A percentile compares a stretch with the other conserved stretches of the same genome.
Evolutionary conservation across 495 filamentous ascomycete genomes (phyloP).

Genomic region (Tuber melanosporum): DNA sequence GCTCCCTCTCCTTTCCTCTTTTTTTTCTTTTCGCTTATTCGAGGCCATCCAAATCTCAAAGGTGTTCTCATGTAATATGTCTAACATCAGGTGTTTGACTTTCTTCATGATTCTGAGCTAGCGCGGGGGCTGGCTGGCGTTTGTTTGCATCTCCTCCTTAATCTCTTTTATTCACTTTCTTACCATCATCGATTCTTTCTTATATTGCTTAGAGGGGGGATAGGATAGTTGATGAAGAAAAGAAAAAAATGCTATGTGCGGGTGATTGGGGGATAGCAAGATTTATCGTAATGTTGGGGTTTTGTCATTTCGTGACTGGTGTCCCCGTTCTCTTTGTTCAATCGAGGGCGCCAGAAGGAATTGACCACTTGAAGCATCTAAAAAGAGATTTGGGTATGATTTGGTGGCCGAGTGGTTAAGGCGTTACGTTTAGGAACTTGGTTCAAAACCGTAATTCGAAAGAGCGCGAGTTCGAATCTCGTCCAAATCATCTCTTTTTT

Average conservation of each 20-base stretch:
- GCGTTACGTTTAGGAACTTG: conserved; percentile 29
- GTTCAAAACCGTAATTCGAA: conserved; percentile 32
- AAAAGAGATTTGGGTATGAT: neutral
- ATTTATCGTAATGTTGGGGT: neutral
- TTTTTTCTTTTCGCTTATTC: neutral
- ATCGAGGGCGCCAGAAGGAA: neutral
- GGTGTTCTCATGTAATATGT: neutral
- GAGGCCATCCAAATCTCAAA: neutral
- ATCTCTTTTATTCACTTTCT: neutral
- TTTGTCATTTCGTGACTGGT: neutral
- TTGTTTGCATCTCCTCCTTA: neutral
- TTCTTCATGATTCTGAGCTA: neutral
- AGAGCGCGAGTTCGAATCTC: conserved; percentile 34
- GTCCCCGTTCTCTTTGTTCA: neutral
- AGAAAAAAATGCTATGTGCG: neutral
- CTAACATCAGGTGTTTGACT: neutral
- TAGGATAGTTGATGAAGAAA: neutral
- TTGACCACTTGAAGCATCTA: neutral
- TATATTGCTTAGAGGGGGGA: neutral
- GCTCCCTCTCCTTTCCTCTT: too few species aligned
- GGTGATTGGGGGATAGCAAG: neutral
- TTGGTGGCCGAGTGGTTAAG: conserved; percentile 28
- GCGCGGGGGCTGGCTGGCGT: neutral
- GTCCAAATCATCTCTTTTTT: conserved; percentile 24
- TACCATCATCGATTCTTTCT: neutral